Base-by-base conservation (phyloP, 371 early-diverging fungal genomes). In the Mortierella sp. region DNA sequence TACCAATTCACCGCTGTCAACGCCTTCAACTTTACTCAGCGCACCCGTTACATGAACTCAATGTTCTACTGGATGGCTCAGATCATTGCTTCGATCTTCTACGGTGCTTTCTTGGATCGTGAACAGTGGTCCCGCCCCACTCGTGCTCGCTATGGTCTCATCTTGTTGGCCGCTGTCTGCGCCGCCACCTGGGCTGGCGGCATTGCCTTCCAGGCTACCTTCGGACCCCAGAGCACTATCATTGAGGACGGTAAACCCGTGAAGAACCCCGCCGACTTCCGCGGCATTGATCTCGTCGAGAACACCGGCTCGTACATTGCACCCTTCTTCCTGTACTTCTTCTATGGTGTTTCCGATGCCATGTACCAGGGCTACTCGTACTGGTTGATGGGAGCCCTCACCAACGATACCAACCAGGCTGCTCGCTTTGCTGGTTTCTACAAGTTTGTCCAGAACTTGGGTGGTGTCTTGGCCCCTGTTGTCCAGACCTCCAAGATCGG, bases 381-480 rank as follows among this genome's bases (percentile, higher is more conserved):
- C 83, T 92, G 93, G 92, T 65, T 93, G 30, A 90, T 92, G 84
- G 93, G 93, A 10, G 86, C 92, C 43, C 83, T 91, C 56, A 84
- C 89, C 30, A 92, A 92, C 78, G 89, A 93, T 48, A 82, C 87
- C 65, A 71, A 82, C 58, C 64, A 83, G 30, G 82, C 91, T 27
- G 84, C 93, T 41, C 84, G 90, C 27, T 93, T 88, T 67, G 88
- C 91, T 23, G 95, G 78, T 55, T 76, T 76, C 71, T 76, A 70
- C 78, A 76, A 76, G 60, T 70, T 70, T n/a, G 49, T 70, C 60
- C 78, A 76, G 56, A 70, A 70, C 60, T 59, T 76, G 58, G 78
- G 78, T 27, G 78, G 70, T 63, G 51, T 76, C 60, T 27, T 76
- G 28, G 78, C 78, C 21, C 70, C 70, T 18, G 46, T 70, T 50